Base-by-base conservation (phyloP, 108 stramenopile genomes). In the Schizochytrium sp. region DNA sequence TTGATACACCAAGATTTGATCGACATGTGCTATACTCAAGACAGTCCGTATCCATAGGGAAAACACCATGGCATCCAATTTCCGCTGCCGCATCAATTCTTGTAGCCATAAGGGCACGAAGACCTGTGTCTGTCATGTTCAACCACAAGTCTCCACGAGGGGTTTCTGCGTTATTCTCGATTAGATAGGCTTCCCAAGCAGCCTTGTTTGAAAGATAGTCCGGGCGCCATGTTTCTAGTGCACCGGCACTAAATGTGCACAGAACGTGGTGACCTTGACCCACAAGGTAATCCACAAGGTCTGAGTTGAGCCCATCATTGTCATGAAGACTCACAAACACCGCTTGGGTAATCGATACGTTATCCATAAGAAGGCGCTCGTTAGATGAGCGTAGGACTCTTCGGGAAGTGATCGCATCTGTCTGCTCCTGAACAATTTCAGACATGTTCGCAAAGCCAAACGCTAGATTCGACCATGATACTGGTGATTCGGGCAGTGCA, bases 281-380 rank as follows among this genome's bases (percentile, higher is more conserved):
- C 5, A 28, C 40, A 10, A 83, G 47, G 47, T 49, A 83, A 0
- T 83, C 50, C 17, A 83, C 53, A 47, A 55, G 50, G 53, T 17
- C 76, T n/a, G 5, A 38, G 28, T 69, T 69, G 12, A 44, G 64
- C 64, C 64, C 64, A 38, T 44, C 44, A 1, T 47, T 10, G 76
- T 83, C 76, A 40, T 83, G 76, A 17, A 83, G 47, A 50, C 53
- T 55, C 76, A 83, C 55, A 28, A 83, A 38, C 47, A 83, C 76
- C 13, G 55, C 8, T 28, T 83, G 76, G 50, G 47, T 40, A 1
- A 8, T 53, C 5, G 47, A 38, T 5, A 83, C 5, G 50, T 83
- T 55, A 13, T 83, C 76, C 13, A 58, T 58, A 58, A 17, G 42
- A 69, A 69, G 28, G 28, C 12, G 64, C 64, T 7, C 64, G 64